These are phyloP conservation scores for Podospora australis DNA, from an alignment of 495 filamentous ascomycete genomes.

Conservation along the genomic window DNA sequence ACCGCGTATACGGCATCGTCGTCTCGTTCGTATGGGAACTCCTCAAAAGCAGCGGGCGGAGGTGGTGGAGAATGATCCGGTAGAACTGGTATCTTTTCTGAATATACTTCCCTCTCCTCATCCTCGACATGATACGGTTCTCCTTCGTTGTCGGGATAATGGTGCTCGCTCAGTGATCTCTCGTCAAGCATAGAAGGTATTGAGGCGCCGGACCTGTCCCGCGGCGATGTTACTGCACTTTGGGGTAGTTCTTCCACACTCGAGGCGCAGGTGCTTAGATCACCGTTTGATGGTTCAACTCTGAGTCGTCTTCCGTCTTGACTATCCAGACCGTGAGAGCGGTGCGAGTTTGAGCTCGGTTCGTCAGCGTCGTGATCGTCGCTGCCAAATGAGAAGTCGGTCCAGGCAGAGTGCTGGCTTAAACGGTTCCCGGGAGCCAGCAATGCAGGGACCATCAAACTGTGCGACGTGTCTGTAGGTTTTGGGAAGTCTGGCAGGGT, in stretches of 20 bases:
- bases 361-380: conserved; percentile 28
- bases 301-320: too few species aligned
- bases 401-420: conserved; percentile 49
- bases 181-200: conserved; percentile 22
- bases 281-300: conserved; percentile 12
- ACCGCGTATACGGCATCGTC: conserved; percentile 32
- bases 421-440: conserved; percentile 40
- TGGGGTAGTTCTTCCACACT: conserved; percentile 15
- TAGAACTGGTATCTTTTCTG: conserved; percentile 20
- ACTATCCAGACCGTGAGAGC: conserved; percentile 14
- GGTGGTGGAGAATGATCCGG: conserved; percentile 34
- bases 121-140: conserved; percentile 25
- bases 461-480: conserved; percentile 25
- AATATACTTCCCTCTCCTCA: conserved; percentile 1
- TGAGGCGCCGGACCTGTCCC: conserved; percentile 15
- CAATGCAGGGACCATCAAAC: conserved; percentile 36
- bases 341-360: conserved; percentile 13
- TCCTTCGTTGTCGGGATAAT: conserved; percentile 30
- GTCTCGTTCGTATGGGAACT: conserved; percentile 15
- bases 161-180: conserved; percentile 21
- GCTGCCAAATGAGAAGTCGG: conserved; percentile 50
- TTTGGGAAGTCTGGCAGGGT: conserved; percentile 21
- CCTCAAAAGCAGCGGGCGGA: conserved; percentile 11
- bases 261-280: conserved; percentile 17
- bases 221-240: conserved; percentile 21